A percentile compares a stretch with the other conserved stretches of the same genome.
Conservation (phyloP, 208 protist species). For the Leptomonas seymouri region DNA sequence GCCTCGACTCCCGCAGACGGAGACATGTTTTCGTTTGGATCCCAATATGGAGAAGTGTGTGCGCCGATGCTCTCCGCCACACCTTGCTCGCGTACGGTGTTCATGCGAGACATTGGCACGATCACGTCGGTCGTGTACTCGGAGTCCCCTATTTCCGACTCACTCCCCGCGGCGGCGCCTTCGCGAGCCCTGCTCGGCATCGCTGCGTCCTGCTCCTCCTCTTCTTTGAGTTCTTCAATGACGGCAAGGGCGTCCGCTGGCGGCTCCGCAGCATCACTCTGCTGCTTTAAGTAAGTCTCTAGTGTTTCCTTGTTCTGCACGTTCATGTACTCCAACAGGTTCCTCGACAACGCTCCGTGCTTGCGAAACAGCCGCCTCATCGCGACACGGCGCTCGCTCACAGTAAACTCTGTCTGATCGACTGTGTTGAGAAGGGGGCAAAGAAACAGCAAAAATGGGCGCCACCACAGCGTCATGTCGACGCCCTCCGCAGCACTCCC, state of each 20-base stretch:
- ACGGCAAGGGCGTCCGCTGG: slow-evolving; percentile 29
- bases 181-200: not conserved
- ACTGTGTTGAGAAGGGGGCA: slow-evolving; percentile 53
- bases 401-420: slow-evolving; percentile 50
- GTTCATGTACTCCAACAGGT: slow-evolving; percentile 67
- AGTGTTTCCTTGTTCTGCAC: slow-evolving; percentile 50
- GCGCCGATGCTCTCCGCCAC: not conserved
- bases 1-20: not conserved
- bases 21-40: not conserved
- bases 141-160: not conserved
- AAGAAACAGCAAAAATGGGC: slow-evolving; percentile 73
- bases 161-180: not conserved
- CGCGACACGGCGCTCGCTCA: slow-evolving; percentile 51
- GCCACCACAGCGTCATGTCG: slow-evolving; percentile 49
- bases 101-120: slow-evolving; percentile 14
- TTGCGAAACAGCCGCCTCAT: slow-evolving; percentile 60
- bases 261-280: slow-evolving; percentile 17
- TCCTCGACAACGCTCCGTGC: slow-evolving; percentile 44
- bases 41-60: too few species aligned
- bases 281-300: slow-evolving; percentile 59
- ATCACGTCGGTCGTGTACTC: slow-evolving; percentile 9
- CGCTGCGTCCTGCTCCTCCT: slow-evolving; percentile 15
- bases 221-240: slow-evolving; percentile 23
- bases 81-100: slow-evolving; percentile 6
- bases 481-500: not conserved